phyloP scores from a whole-genome alignment of 108 stramenopile species.

The Stephanodiscus minutulus region DNA sequence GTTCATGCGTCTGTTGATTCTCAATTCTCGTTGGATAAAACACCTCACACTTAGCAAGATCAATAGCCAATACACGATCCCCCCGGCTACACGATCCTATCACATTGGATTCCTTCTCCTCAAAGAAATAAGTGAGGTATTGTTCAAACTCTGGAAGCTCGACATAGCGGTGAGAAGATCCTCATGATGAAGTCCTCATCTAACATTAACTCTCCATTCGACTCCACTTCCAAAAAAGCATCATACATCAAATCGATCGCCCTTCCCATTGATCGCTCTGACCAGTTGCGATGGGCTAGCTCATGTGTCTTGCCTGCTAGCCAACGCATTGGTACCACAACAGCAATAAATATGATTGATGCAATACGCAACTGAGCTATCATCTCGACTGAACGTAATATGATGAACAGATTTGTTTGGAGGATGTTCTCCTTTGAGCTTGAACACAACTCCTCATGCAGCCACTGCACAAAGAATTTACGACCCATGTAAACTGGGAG shows the following conservation, averaged over 20 bases:
- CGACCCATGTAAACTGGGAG: conserved; percentile 4
- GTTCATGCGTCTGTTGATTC: conserved; percentile 1
- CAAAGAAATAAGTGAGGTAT: not conserved
- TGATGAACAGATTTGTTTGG: conserved; percentile 6
- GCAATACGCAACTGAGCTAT: conserved; percentile 13
- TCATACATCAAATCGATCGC: conserved; percentile 5
- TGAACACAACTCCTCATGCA: conserved; percentile 7
- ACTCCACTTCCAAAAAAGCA: no score
- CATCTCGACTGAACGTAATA: conserved; percentile 10
- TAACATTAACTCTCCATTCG: no score
- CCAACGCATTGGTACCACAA: no score
- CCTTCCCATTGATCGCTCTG: conserved; percentile 7
- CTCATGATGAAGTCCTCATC: no score
- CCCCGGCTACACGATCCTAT: not conserved
- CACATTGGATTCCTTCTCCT: conserved; percentile 6
- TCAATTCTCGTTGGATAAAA: not conserved
- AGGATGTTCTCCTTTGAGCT: conserved; percentile 3
- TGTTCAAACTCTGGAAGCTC: conserved; percentile 4
- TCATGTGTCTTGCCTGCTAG: conserved; percentile 13
- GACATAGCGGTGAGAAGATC: not conserved
- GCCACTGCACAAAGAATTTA: not conserved
- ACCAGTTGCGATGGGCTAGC: conserved; percentile 14
- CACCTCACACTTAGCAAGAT: not conserved
- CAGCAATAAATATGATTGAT: no score
- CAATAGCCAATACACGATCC: conserved; percentile 6